Evolutionary conservation across 306 rosid genomes (phyloP).

Genomic region (Casuarina glauca): DNA sequence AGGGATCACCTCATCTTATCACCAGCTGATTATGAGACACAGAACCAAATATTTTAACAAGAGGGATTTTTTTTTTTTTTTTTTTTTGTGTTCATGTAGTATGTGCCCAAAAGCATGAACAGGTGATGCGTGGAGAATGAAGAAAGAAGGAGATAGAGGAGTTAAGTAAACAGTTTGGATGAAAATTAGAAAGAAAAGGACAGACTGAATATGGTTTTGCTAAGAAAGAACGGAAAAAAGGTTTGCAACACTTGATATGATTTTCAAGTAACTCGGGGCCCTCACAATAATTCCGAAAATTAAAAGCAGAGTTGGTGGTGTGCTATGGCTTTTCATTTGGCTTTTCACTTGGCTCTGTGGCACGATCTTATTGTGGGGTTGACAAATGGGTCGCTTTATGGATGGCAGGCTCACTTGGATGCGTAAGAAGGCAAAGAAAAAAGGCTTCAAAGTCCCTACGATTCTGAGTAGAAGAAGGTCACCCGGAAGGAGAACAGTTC

Average conservation of each 20-base stretch:
- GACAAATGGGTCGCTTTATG: background rate
- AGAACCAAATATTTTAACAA: background rate
- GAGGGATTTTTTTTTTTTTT: background rate
- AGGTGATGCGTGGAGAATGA: no score
- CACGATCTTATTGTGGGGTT: background rate
- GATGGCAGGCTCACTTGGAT: background rate
- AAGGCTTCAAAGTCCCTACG: background rate
- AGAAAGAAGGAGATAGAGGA: no score
- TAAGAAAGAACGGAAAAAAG: no score
- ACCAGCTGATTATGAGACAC: background rate
- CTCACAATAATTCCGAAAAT: no score
- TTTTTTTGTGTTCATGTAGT: no score
- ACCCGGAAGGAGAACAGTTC: constrained; percentile 38
- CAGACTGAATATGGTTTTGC: no score
- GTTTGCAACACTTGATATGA: no score
- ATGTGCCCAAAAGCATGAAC: no score
- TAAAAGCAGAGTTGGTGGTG: background rate
- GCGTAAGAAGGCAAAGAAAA: background rate
- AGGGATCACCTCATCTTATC: background rate
- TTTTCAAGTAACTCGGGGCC: no score
- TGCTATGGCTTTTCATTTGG: background rate
- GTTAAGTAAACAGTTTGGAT: no score
- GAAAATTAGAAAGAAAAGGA: no score
- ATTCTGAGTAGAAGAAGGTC: constrained; percentile 11
- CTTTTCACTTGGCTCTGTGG: background rate